phyloP scores from a whole-genome alignment of 2,329 filamentous ascomycete species.

The Septoria linicola region DNA sequence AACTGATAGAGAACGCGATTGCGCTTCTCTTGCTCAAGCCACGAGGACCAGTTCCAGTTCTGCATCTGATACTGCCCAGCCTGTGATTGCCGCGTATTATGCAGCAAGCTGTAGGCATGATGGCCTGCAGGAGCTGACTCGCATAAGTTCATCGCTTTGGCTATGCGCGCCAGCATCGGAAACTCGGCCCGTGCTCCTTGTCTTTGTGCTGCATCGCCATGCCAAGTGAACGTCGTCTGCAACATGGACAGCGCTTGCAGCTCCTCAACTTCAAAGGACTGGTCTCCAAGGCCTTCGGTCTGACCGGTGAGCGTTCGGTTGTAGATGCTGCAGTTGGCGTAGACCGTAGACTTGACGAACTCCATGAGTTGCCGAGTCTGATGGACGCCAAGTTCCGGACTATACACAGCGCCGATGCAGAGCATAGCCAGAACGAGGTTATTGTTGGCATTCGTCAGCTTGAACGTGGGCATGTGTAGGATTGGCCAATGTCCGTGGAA shows the following conservation, averaged over 20 bases:
- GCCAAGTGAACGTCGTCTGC: conserved; percentile 65
- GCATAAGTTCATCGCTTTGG: conserved; percentile 58
- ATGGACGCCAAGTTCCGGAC: conserved; percentile 58
- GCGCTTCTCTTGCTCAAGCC: conserved; percentile 71
- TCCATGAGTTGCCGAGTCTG: conserved; percentile 69
- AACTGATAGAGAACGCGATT: conserved; percentile 65
- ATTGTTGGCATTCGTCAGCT: conserved; percentile 63
- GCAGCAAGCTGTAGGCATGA: conserved; percentile 58
- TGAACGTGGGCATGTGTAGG: conserved; percentile 70
- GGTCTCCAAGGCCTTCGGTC: conserved; percentile 42
- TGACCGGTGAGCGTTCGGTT: conserved; percentile 44
- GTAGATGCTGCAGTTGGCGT: conserved; percentile 56
- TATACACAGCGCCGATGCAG: conserved; percentile 73
- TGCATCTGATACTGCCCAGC: conserved; percentile 50
- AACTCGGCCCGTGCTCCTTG: conserved; percentile 62
- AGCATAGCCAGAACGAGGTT: conserved; percentile 69
- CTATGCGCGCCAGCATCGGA: conserved; percentile 56
- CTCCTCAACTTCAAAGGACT: conserved; percentile 57
- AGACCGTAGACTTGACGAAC: conserved; percentile 58
- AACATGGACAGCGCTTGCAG: conserved; percentile 66
- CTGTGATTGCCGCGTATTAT: conserved; percentile 54
- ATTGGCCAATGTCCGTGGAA: conserved; percentile 73
- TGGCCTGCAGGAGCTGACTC: conserved; percentile 52
- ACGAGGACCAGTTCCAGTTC: conserved; percentile 63
- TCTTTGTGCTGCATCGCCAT: conserved; percentile 65